phyloP scores from a whole-genome alignment of 495 filamentous ascomycete species.

The Rhypophila decipiens region DNA sequence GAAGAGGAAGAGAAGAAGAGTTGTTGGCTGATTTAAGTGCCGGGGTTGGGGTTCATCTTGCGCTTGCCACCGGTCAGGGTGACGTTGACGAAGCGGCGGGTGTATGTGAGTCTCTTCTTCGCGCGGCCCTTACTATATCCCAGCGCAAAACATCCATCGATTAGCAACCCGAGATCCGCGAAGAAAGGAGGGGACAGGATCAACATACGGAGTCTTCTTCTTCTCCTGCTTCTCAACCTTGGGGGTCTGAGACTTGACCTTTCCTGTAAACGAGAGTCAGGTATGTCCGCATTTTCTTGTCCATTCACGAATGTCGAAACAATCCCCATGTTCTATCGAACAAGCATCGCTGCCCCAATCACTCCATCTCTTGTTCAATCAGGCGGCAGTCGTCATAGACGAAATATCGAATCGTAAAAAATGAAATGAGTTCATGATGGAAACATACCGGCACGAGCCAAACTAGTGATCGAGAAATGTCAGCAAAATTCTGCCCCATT shows the following conservation, averaged over 20 bases:
- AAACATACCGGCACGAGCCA: slow-evolving; percentile 32
- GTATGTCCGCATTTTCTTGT: background rate
- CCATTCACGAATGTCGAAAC: background rate
- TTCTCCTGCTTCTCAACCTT: slow-evolving; percentile 89
- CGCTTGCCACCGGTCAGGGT: slow-evolving; percentile 98
- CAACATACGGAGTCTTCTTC: slow-evolving; percentile 65
- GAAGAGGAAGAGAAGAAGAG: background rate
- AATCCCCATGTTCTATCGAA: no score
- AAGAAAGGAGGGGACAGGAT: background rate
- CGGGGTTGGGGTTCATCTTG: slow-evolving; percentile 56
- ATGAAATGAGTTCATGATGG: no score
- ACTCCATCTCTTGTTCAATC: no score
- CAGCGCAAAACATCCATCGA: no score
- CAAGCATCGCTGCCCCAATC: no score
- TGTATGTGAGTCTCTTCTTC: slow-evolving; percentile 96
- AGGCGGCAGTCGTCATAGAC: no score
- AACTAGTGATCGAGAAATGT: slow-evolving; percentile 15
- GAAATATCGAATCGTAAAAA: no score
- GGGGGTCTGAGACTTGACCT: slow-evolving; percentile 46
- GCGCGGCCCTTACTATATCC: slow-evolving; percentile 76
- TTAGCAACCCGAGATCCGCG: no score
- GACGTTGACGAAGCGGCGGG: slow-evolving; percentile 98
- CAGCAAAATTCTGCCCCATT: slow-evolving; percentile 5
- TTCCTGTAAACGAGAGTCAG: slow-evolving; percentile 25
- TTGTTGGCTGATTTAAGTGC: background rate